phyloP scores from a whole-genome alignment of 805 yeast genomes.

The Wickerhamomyces chaumierensis region DNA sequence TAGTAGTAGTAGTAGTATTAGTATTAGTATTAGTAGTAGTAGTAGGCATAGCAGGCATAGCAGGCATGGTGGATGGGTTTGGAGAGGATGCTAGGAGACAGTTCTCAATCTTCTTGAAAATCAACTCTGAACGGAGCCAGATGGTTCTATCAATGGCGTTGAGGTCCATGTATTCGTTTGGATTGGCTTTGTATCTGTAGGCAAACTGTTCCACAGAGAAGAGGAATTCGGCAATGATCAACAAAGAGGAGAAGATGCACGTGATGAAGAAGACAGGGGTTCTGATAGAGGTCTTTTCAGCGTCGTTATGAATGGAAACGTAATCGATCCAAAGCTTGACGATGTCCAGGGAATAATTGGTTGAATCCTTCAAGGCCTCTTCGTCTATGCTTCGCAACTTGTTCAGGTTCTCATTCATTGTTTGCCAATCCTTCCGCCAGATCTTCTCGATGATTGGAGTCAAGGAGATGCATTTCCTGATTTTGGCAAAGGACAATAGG shows the following conservation, averaged over 20 bases:
- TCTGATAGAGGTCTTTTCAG: conserved; percentile 54
- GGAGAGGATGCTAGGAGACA: conserved; percentile 41
- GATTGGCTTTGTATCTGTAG: conserved; percentile 11
- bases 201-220: conserved; percentile 46
- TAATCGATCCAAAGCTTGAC: conserved; percentile 64
- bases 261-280: conserved; percentile 72
- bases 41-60: neutral
- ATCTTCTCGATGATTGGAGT: conserved; percentile 51
- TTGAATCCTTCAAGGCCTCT: conserved; percentile 55
- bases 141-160: conserved; percentile 43
- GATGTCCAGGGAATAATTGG: conserved; percentile 44
- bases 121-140: conserved; percentile 54
- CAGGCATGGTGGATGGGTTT: conserved; percentile 22
- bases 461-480: conserved; percentile 49
- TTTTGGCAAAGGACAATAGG: conserved; percentile 52
- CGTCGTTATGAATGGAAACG: conserved; percentile 52
- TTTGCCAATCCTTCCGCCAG: conserved; percentile 58
- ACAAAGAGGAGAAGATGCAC: conserved; percentile 51
- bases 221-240: conserved; percentile 54
- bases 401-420: conserved; percentile 45
- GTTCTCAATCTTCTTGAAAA: conserved; percentile 49
- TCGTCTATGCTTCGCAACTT: conserved; percentile 34
- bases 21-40: neutral
- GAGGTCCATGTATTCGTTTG: conserved; percentile 14
- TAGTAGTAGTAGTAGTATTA: conserved; percentile 21